Percentiles rank a stretch among this genome's conserved stretches.
Evolutionary conservation across 2,329 filamentous ascomycete species (phyloP).

Genomic region (Fusarium nelsonii): DNA sequence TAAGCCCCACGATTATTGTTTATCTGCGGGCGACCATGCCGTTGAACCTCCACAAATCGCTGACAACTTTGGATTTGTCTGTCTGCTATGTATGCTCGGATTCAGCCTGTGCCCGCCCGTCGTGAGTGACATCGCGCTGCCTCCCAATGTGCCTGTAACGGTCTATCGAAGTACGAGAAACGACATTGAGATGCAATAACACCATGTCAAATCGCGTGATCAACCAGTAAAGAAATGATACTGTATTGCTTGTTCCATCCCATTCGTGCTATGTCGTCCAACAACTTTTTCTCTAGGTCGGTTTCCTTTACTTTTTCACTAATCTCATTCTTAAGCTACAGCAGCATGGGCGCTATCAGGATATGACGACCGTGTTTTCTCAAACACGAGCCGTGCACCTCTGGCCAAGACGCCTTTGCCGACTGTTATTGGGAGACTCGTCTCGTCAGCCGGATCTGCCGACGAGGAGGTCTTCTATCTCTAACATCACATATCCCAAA

Average conservation of each 20-base stretch:
- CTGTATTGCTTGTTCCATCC: no score
- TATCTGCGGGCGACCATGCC: not conserved
- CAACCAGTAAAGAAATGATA: no score
- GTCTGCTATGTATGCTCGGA: not conserved
- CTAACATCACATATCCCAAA: not conserved
- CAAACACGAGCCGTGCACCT: not conserved
- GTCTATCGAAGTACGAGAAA: not conserved
- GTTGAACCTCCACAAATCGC: not conserved
- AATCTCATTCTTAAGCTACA: no score
- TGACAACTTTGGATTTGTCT: not conserved
- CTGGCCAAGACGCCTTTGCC: not conserved
- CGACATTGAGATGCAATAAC: not conserved
- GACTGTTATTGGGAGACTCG: not conserved
- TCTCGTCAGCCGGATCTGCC: not conserved
- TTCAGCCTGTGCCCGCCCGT: no score
- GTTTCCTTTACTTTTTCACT: no score
- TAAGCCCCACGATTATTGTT: conserved; percentile 2
- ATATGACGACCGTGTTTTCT: not conserved
- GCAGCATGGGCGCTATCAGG: no score
- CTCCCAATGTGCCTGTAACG: not conserved
- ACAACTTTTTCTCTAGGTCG: no score
- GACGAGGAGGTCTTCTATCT: not conserved
- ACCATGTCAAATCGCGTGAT: not conserved
- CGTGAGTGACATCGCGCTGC: not conserved
- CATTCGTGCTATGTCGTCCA: no score